Percentiles rank a stretch among this genome's conserved stretches.
phyloP scores from a whole-genome alignment of 495 filamentous ascomycete genomes.

The Letharia columbiana region DNA sequence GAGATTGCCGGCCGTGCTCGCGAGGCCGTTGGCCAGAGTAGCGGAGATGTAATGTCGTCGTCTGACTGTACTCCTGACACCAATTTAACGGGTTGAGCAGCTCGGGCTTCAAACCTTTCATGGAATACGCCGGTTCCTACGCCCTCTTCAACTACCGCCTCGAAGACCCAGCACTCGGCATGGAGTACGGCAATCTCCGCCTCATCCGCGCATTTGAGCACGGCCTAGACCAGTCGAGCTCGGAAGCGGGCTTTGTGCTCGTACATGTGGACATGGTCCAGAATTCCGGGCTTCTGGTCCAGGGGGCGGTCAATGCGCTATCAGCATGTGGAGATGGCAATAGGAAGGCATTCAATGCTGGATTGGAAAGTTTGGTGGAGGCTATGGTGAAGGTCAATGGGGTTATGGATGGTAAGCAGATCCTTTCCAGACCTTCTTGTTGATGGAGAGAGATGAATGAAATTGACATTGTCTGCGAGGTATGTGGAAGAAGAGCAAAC shows the following conservation, averaged over 20 bases:
- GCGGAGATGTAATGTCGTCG: slow-evolving; percentile 55
- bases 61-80: no score
- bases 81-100: slow-evolving; percentile 25
- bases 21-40: slow-evolving; percentile 35
- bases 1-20: slow-evolving; percentile 9
- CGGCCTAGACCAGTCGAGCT: slow-evolving; percentile 75
- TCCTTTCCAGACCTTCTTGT: slow-evolving; percentile 5
- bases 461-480: slow-evolving; percentile 32
- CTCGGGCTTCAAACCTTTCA: slow-evolving; percentile 72
- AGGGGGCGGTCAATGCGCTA: slow-evolving; percentile 56
- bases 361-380: slow-evolving; percentile 50
- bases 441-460: not conserved
- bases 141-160: slow-evolving; percentile 84
- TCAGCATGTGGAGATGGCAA: slow-evolving; percentile 43
- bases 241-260: slow-evolving; percentile 83
- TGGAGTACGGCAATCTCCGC: slow-evolving; percentile 69
- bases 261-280: slow-evolving; percentile 80
- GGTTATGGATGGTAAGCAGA: slow-evolving; percentile 62
- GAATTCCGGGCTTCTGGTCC: slow-evolving; percentile 62
- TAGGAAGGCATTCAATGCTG: slow-evolving; percentile 51
- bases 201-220: slow-evolving; percentile 83
- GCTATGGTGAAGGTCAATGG: slow-evolving; percentile 63
- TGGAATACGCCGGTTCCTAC: slow-evolving; percentile 91
- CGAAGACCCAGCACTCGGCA: slow-evolving; percentile 51
- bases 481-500: slow-evolving; percentile 82